Evolutionary conservation across 2,329 filamentous ascomycete genomes (phyloP).

Genomic region (Verticillium nubilum): DNA sequence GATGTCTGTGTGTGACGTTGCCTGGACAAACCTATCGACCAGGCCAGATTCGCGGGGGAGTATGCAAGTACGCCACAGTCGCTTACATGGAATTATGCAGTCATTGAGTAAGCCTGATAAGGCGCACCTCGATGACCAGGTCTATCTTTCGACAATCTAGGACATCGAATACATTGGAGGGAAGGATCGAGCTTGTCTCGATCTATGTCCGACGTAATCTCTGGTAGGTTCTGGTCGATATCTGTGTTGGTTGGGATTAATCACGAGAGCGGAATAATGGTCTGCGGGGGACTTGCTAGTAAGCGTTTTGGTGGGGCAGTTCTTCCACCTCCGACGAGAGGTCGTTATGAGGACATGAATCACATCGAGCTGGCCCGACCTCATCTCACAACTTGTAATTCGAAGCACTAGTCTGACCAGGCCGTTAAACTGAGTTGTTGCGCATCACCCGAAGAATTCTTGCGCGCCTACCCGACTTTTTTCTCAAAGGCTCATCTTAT

Average conservation of each 20-base stretch:
- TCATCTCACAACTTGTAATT: not conserved
- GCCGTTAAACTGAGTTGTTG: too few relatives aligned
- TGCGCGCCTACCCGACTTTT: not conserved
- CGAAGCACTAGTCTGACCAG: not conserved
- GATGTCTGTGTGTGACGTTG: conserved; percentile 3
- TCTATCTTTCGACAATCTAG: not conserved
- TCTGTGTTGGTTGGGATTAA: not conserved
- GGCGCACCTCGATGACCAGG: not conserved
- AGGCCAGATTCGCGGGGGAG: not conserved
- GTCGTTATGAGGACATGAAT: not conserved
- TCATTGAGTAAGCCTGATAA: not conserved
- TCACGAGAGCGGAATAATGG: not conserved
- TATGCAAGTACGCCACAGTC: not conserved
- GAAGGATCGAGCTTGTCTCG: too few relatives aligned
- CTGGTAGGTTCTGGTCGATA: not conserved
- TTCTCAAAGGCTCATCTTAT: not conserved
- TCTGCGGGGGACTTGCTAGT: not conserved
- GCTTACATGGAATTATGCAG: not conserved
- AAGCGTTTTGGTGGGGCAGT: not conserved
- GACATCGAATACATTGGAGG: too few relatives aligned
- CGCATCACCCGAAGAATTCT: not conserved
- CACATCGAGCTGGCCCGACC: not conserved
- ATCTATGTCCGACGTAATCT: not conserved
- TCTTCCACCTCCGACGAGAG: not conserved
- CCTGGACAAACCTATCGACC: not conserved